Conservation (phyloP, 148 eudicot genomes). For the Vaccinium myrtillus region DNA sequence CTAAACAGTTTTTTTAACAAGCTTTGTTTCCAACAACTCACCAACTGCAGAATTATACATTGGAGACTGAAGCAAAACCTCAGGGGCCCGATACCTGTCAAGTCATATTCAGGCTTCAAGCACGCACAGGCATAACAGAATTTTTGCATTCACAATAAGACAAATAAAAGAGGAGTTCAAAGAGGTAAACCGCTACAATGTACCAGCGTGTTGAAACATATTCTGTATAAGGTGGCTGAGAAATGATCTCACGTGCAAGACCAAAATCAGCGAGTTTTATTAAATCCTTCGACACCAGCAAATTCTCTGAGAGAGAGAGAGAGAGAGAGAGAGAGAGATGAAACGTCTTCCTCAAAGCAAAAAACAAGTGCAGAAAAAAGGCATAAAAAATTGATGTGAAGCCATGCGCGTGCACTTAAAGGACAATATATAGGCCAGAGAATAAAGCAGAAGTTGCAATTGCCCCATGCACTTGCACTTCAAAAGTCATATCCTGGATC, state of each 20-base stretch:
- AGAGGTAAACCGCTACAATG: background rate
- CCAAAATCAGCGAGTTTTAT: conserved; percentile 98
- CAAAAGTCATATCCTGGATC: background rate
- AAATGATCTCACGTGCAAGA: conserved; percentile 87
- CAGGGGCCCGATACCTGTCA: conserved; percentile 98
- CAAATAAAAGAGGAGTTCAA: background rate
- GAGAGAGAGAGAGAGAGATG: background rate
- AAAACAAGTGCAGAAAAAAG: conserved; percentile 8
- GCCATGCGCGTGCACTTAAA: background rate
- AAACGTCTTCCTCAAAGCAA: background rate
- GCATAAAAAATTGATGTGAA: background rate
- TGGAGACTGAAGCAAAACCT: conserved; percentile 86
- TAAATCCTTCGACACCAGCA: conserved; percentile 71
- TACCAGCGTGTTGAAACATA: conserved; percentile 95
- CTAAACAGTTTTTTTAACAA: background rate
- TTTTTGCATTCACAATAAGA: background rate
- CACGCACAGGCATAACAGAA: background rate
- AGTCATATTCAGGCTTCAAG: background rate
- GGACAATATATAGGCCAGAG: no score
- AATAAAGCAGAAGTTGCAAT: no score
- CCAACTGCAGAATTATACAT: conserved; percentile 89
- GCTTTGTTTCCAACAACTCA: conserved; percentile 30
- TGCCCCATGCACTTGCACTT: no score
- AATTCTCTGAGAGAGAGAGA: conserved; percentile 51
- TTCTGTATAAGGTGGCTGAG: conserved; percentile 86